Evolutionary conservation across 2,329 filamentous ascomycete species (phyloP).

Genomic region (Colletotrichum sp.): DNA sequence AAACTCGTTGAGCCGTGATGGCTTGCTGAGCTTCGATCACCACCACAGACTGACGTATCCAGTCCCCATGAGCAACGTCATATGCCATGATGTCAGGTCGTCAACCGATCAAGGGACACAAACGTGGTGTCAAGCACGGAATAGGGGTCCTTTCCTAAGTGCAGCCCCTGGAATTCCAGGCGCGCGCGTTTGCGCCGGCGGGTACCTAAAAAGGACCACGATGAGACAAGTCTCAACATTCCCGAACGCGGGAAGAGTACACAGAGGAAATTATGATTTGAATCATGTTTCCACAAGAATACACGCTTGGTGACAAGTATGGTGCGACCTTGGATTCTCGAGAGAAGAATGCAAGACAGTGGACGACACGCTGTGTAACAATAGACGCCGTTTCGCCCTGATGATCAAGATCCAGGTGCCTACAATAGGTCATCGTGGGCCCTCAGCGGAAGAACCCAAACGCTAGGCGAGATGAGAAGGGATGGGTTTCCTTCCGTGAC

Average conservation of each 20-base stretch:
- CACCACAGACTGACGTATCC: background rate
- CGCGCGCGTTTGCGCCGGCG: background rate
- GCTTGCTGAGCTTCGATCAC: background rate
- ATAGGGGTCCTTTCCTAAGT: background rate
- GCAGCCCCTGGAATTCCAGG: background rate
- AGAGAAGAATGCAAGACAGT: background rate
- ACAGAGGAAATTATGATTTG: conserved; percentile 9
- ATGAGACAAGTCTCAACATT: conserved; percentile 14
- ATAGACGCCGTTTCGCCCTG: background rate
- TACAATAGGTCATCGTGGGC: background rate
- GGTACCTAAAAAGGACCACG: background rate
- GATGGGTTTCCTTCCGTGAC: background rate
- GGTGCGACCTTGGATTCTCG: background rate
- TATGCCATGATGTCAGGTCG: background rate
- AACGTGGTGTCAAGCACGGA: background rate
- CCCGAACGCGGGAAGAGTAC: background rate
- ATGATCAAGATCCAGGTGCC: background rate
- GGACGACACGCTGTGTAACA: background rate
- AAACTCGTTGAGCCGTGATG: background rate
- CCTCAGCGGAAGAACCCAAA: background rate
- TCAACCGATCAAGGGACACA: background rate
- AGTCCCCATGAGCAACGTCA: background rate
- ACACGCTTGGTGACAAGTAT: background rate
- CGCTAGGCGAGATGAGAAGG: background rate
- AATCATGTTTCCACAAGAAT: background rate